Percentiles rank a stretch among this genome's conserved stretches.
Evolutionary conservation across 2,329 filamentous ascomycete genomes (phyloP).

Genomic region (Fusarium sacchari): DNA sequence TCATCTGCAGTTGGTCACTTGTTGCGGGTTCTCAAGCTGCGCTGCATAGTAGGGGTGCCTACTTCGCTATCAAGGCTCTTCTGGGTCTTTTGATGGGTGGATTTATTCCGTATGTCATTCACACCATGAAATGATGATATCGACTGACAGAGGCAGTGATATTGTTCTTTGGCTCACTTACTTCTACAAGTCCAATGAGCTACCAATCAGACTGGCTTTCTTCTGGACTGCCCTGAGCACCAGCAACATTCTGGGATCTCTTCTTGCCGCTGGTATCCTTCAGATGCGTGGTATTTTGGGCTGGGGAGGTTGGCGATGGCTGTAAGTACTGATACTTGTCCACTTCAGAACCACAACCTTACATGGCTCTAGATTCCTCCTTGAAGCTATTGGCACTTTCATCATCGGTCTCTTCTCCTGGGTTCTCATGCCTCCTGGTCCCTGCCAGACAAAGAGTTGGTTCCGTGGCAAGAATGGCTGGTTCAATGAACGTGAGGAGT

Average conservation of each 20-base stretch:
- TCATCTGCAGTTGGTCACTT: constrained; percentile 54
- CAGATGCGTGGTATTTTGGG: constrained; percentile 51
- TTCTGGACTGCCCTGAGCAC: constrained; percentile 76
- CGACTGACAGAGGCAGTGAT: constrained; percentile 35
- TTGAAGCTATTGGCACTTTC: constrained; percentile 60
- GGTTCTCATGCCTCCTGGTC: constrained; percentile 58
- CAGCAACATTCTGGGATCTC: constrained; percentile 62
- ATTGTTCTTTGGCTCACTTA: constrained; percentile 76
- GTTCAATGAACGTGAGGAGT: constrained; percentile 70
- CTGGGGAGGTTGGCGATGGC: constrained; percentile 54
- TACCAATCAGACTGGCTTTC: constrained; percentile 71
- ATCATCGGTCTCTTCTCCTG: constrained; percentile 56
- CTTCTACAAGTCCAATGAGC: constrained; percentile 77
- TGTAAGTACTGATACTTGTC: constrained; percentile 34
- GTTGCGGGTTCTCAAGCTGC: constrained; percentile 53
- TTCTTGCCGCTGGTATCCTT: constrained; percentile 56
- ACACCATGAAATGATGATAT: accelerated
- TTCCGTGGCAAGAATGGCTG: constrained; percentile 68
- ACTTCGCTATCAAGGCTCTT: constrained; percentile 55
- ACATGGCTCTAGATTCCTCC: constrained; percentile 52
- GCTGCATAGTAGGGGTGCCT: constrained; percentile 50
- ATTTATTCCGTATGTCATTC: constrained; percentile 56
- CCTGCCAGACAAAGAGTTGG: constrained; percentile 63
- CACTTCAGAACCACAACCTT: neutral
- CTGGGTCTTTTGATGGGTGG: constrained; percentile 61